Percentiles rank a stretch among this genome's conserved stretches.
phyloP scores from a whole-genome alignment of 495 filamentous ascomycete species.

The Parathielavia hyrcaniae region DNA sequence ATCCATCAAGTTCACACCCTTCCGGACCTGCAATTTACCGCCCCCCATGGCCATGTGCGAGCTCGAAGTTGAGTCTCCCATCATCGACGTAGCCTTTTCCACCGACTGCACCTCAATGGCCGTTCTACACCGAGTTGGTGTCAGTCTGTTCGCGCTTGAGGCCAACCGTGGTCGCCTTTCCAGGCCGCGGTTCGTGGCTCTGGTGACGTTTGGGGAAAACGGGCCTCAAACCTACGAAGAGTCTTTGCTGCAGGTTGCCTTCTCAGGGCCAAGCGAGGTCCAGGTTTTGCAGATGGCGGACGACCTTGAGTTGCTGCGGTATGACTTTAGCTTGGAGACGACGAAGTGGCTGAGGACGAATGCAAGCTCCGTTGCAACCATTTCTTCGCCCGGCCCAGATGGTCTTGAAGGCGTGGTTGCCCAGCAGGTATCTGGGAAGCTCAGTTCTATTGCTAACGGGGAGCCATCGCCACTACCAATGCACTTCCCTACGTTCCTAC shows the following conservation, averaged over 20 bases:
- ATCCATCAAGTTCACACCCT: slow-evolving; percentile 74
- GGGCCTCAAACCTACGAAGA: slow-evolving; percentile 16
- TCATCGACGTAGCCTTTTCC: slow-evolving; percentile 69
- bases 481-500: slow-evolving; percentile 43
- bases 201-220: slow-evolving; percentile 18
- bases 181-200: slow-evolving; percentile 29
- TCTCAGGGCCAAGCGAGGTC: slow-evolving; percentile 19
- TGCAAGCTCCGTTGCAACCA: slow-evolving; percentile 13
- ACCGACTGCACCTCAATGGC: slow-evolving; percentile 60
- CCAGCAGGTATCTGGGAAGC: slow-evolving; percentile 37
- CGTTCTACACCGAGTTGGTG: slow-evolving; percentile 56
- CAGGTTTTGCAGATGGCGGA: slow-evolving; percentile 25
- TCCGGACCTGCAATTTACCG: slow-evolving; percentile 76
- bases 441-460: slow-evolving; percentile 22
- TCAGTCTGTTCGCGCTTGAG: slow-evolving; percentile 62
- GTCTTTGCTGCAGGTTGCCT: slow-evolving; percentile 26
- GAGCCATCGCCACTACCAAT: slow-evolving; percentile 9
- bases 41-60: slow-evolving; percentile 89
- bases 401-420: slow-evolving; percentile 21
- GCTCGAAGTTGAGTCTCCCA: slow-evolving; percentile 54
- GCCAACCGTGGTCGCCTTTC: slow-evolving; percentile 40
- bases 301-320: slow-evolving; percentile 17
- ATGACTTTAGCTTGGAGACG: slow-evolving; percentile 17
- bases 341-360: slow-evolving; percentile 15
- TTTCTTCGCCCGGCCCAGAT: slow-evolving; percentile 17